These are phyloP conservation scores for Aspergillus bridgeri DNA, from an alignment of 495 filamentous ascomycete species.

Conservation along the genomic window DNA sequence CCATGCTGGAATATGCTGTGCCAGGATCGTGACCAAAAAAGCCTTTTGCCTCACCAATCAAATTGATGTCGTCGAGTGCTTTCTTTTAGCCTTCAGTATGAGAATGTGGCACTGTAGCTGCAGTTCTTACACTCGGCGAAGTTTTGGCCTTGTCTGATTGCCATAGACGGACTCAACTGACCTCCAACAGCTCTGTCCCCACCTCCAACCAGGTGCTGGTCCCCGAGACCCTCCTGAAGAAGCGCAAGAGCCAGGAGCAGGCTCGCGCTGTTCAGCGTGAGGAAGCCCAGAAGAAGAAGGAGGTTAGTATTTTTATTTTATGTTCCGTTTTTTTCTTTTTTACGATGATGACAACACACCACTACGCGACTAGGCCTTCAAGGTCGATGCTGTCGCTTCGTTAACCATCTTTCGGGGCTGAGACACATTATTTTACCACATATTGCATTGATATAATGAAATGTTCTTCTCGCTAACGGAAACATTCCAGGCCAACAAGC, in stretches of 20 bases:
- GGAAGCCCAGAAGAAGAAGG: slow-evolving; percentile 80
- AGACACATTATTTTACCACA: slow-evolving; percentile 39
- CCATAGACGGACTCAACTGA: slow-evolving; percentile 71
- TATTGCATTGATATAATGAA: slow-evolving; percentile 14
- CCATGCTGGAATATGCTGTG: slow-evolving; percentile 33
- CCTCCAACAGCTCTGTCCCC: slow-evolving; percentile 71
- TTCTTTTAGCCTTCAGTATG: slow-evolving; percentile 54
- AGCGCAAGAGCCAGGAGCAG: slow-evolving; percentile 99
- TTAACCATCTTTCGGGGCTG: slow-evolving; percentile 99
- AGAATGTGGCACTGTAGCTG: slow-evolving; percentile 87
- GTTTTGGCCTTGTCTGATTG: slow-evolving; percentile 57
- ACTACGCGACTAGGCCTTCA: slow-evolving; percentile 81
- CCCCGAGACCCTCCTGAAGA: slow-evolving; percentile 98
- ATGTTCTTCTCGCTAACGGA: slow-evolving; percentile 38
- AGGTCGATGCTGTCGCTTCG: slow-evolving; percentile 93
- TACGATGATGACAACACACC: slow-evolving; percentile 73
- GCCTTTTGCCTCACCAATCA: slow-evolving; percentile 63
- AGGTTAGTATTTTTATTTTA: slow-evolving; percentile 59
- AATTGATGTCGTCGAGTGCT: slow-evolving; percentile 78
- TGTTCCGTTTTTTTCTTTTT: slow-evolving; percentile 21
- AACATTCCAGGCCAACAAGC: slow-evolving; percentile 75
- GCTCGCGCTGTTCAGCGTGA: slow-evolving; percentile 80
- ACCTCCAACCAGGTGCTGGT: slow-evolving; percentile 91
- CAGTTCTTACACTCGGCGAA: slow-evolving; percentile 84
- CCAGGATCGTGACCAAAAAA: slow-evolving; percentile 8